Base-by-base conservation (phyloP, 2,329 filamentous ascomycete genomes). In the Diaporthe amygdali region DNA sequence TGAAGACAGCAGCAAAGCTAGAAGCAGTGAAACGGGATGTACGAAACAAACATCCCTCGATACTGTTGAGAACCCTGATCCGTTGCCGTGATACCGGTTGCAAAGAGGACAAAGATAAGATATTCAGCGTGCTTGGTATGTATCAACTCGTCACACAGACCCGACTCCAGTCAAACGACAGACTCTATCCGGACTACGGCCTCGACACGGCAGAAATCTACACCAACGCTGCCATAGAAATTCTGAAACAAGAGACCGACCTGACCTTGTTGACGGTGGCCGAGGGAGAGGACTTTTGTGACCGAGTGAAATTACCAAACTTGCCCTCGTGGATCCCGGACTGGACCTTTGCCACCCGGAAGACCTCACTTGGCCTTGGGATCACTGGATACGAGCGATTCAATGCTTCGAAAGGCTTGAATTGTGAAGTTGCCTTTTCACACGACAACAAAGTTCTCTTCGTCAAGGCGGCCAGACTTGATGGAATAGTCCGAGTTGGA, bases 41-140 rank as follows among this genome's bases (percentile, higher is more conserved):
- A 14, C 9, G 7, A 27, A 5, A 9, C 37, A 63, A 34, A 15
- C 37, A 46, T 17, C 37, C 25, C 15, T 14, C 15, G 22, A 27
- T 25, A 5, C 14, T 63, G 37, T 25, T 63, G 22, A 41, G 41
- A 20, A 63, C 20, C n/a, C 39, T 63, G 39, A 63, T 63, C 46
- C 56, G 56, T 17, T 46, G 39, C 22, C 56, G 56, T 9, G 39
- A 47, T 25, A 32, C 14, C 56, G 41, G 47, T 4, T 63, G 56
- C 37, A 12, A 46, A 5, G 30, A 63, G 25, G 22, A n/a, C 37
- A 25, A 44, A 25, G 56, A 63, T 15, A 74, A 72, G 25, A 74
- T 73, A 52, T 63, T 73, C 27, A 71, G 69, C 32, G 61, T 77
- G 10, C 27, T 46, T 15, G 71, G 76, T 27, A 77, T 77, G 52